phyloP scores from a whole-genome alignment of 1,139 yeast genomes.

The Hansenula lynferdii region DNA sequence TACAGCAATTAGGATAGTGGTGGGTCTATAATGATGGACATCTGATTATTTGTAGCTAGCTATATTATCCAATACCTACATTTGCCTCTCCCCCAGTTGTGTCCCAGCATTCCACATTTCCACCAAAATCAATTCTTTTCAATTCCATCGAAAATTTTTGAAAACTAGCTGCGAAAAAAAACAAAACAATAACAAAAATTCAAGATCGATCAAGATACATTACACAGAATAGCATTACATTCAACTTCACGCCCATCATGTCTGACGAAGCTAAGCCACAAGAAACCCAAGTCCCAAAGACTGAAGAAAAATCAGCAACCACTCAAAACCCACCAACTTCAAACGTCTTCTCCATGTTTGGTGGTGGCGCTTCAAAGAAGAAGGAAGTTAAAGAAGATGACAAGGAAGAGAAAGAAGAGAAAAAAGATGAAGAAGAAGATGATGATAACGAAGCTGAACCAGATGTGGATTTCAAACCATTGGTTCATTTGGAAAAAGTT shows the following conservation, averaged over 20 bases:
- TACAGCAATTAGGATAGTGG: too few species aligned
- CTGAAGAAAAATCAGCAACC: constrained; percentile 20
- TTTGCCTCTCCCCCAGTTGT: too few species aligned
- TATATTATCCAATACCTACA: too few species aligned
- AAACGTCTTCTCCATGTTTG: constrained; percentile 86
- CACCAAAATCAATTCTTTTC: neutral
- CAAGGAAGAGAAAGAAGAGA: constrained; percentile 32
- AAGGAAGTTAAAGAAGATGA: constrained; percentile 18
- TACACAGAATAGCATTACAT: too few species aligned
- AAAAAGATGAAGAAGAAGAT: constrained; percentile 39
- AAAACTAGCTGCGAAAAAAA: neutral
- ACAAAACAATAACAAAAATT: neutral
- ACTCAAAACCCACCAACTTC: constrained; percentile 52
- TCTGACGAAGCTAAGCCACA: constrained; percentile 1
- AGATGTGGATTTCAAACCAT: constrained; percentile 95
- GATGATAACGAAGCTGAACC: constrained; percentile 75
- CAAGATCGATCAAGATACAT: neutral
- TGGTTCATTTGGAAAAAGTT: constrained; percentile 91
- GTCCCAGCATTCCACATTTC: neutral
- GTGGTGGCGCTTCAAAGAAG: constrained; percentile 59
- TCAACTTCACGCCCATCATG: too few species aligned
- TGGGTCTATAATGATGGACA: too few species aligned
- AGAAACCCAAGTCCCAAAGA: constrained; percentile 17
- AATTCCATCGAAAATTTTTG: neutral
- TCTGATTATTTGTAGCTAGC: too few species aligned